Evolutionary conservation across 176 grass and related monocot species (phyloP).

Genomic region (Oryza punctata): DNA sequence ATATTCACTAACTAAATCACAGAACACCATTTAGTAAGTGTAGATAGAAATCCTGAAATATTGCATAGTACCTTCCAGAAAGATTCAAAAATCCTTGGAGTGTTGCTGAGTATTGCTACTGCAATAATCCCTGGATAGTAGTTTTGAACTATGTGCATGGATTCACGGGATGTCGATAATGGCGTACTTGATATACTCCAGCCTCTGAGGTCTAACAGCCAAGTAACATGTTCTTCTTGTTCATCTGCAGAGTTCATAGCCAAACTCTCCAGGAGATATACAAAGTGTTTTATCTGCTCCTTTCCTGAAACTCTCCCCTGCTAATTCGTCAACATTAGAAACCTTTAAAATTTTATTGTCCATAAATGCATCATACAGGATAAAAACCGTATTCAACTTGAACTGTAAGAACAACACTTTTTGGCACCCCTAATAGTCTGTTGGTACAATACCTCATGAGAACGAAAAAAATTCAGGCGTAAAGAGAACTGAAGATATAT

Average conservation of each 20-base stretch:
- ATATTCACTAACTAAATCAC: neutral
- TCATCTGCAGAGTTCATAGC: neutral
- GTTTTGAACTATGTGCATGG: slow-evolving; percentile 46
- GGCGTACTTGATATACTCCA: slow-evolving; percentile 39
- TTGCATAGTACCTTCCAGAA: slow-evolving; percentile 50
- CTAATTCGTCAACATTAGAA: neutral
- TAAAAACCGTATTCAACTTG: neutral
- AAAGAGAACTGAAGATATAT: neutral
- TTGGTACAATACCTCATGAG: neutral
- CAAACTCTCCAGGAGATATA: no score
- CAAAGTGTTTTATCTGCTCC: neutral
- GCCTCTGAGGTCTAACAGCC: slow-evolving; percentile 40
- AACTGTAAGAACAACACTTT: neutral
- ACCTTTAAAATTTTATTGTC: neutral
- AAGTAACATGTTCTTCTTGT: slow-evolving; percentile 44
- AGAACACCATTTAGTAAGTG: neutral
- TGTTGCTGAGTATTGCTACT: slow-evolving; percentile 36
- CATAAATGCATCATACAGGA: neutral
- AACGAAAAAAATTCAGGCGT: neutral
- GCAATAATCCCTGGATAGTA: slow-evolving; percentile 51
- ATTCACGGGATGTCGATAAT: slow-evolving; percentile 29
- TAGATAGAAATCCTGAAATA: neutral
- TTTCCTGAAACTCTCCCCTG: slow-evolving; percentile 43
- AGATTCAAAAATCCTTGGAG: slow-evolving; percentile 54
- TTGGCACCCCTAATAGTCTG: no score